A percentile compares a stretch with the other conserved stretches of the same genome.
Evolutionary conservation across 2,329 filamentous ascomycete species (phyloP).

Genomic region (Neonectria ditissima): DNA sequence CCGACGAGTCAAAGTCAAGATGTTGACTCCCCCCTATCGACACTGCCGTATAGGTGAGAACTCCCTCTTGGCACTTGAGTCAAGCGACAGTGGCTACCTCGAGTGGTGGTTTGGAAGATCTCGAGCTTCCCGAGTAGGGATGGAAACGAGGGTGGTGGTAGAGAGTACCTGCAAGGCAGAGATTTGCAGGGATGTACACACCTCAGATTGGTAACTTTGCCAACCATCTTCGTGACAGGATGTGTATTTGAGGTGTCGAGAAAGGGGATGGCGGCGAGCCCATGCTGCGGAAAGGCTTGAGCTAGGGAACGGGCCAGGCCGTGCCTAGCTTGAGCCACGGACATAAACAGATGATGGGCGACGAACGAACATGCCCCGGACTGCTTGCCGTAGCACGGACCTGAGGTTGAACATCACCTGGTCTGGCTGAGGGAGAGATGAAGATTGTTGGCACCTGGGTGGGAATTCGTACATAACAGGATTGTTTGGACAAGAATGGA

Average conservation of each 20-base stretch:
- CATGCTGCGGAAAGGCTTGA: constrained; percentile 16
- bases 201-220: not conserved
- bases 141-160: not conserved
- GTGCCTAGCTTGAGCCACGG: constrained; percentile 25
- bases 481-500: not conserved
- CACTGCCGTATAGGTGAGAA: not conserved
- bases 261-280: constrained; percentile 31
- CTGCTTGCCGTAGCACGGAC: constrained; percentile 15
- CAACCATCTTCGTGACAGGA: not conserved
- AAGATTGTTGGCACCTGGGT: not conserved
- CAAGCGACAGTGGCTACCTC: not conserved
- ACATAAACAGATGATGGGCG: constrained; percentile 8
- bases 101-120: not conserved
- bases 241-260: constrained; percentile 2
- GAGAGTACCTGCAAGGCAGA: not conserved
- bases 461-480: not conserved
- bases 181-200: not conserved
- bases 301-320: constrained; percentile 33
- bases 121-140: too few relatives aligned
- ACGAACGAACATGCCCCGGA: constrained; percentile 11
- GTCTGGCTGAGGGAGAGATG: not conserved
- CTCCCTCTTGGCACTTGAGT: not conserved
- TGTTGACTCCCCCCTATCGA: not conserved
- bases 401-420: constrained; percentile 8
- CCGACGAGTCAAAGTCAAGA: not conserved